Base-by-base conservation (phyloP, 2,329 filamentous ascomycete species). In the Clarireedia paspali region DNA sequence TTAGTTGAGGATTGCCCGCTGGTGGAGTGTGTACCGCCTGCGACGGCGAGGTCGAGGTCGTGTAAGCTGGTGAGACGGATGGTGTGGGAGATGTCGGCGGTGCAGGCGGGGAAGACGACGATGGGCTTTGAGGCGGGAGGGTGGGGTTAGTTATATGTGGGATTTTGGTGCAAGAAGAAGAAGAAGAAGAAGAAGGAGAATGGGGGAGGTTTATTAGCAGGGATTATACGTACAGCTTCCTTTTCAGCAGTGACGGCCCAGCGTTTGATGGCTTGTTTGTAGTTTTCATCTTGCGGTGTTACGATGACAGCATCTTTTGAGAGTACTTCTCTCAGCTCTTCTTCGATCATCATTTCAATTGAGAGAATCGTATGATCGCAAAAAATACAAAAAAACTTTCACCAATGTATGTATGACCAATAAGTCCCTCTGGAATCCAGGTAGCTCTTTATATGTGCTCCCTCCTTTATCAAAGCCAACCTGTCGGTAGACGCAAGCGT, bases 211-310 rank as follows among this genome's bases (percentile, higher is more conserved):
- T 20, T 20, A 20, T 20, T 20, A 20, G 20, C 20, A 20, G 20
- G 20, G 20, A 20, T 20, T 20, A 20, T 14, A 57, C 46, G 10
- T 50, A 60, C 60, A 45, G 60, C 60, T 59, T 60, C 52, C 44
- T 48, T 40, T 7, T 60, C 38, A 17, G 50, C 56, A 6, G 55
- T 53, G 17, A 59, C 49, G 24, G 58, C 54, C 23, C 52, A 60
- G 45, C 60, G 56, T 56, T 59, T 54, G 23, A 60, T 60, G 34
- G 58, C 59, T n/a, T 47, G 47, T 4, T 44, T 40, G 30, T 60
- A 62, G 12, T 30, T 39, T 15, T 56, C 45, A 14, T 61, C 56
- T 9, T 23, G 14, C 12, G 36, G 39, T 2, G 39, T 27, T 7
- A 51, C 23, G 17, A 51, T 39, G 27, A 23, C 39, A 44, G 49